These are phyloP conservation scores for Aegilops tauschii DNA, from an alignment of 176 grass and related monocot species.

Conservation along the genomic window DNA sequence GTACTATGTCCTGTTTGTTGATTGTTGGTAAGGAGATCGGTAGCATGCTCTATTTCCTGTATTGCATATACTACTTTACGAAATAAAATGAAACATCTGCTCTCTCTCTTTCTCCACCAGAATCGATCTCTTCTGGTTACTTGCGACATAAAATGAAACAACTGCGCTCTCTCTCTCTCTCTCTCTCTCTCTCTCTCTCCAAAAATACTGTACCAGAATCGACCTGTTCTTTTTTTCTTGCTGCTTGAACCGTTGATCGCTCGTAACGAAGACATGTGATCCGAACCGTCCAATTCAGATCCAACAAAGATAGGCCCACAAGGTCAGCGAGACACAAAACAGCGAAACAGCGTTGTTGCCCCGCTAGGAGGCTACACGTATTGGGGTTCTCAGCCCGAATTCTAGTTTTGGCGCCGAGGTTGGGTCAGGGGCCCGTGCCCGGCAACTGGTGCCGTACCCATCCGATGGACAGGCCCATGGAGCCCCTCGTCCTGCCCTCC, in stretches of 20 bases:
- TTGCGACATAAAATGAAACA: too few species aligned
- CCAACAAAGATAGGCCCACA: background rate
- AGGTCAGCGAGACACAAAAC: background rate
- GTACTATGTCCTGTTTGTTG: too few species aligned
- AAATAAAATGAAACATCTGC: too few species aligned
- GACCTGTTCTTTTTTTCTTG: background rate
- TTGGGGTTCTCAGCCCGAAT: background rate
- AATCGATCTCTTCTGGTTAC: background rate
- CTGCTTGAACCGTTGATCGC: background rate
- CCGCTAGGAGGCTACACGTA: background rate
- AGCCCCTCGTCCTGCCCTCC: background rate
- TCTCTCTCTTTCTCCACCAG: too few species aligned
- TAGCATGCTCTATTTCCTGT: too few species aligned
- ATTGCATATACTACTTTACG: too few species aligned
- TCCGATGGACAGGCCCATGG: background rate
- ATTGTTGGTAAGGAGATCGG: too few species aligned
- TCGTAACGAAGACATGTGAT: background rate
- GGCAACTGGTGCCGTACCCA: background rate
- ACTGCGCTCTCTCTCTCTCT: too few species aligned
- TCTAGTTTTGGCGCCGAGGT: background rate
- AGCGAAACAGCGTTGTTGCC: background rate
- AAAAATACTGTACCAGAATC: background rate
- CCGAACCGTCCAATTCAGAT: background rate
- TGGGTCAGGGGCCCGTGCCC: background rate
- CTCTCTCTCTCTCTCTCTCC: too few species aligned